Conservation (phyloP, 2,329 filamentous ascomycete genomes). For the Talaromyces sp. region DNA sequence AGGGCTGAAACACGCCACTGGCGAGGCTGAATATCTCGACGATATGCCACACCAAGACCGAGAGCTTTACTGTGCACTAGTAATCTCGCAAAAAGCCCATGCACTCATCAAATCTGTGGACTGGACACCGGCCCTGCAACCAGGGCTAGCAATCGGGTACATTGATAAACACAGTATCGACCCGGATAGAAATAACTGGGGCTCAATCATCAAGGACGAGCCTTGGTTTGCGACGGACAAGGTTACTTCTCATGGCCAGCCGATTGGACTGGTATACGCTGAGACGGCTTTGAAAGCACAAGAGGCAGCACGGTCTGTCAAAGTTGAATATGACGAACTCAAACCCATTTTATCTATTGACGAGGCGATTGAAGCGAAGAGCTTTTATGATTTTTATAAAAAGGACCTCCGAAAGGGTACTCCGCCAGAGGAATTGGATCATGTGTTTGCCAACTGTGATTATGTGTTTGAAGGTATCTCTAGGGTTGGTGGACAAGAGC, state of each 20-base stretch:
- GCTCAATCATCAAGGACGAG: slow-evolving; percentile 78
- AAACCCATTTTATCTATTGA: slow-evolving; percentile 90
- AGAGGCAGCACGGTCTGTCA: slow-evolving; percentile 75
- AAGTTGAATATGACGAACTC: slow-evolving; percentile 84
- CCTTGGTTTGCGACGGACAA: slow-evolving; percentile 87
- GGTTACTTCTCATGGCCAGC: slow-evolving; percentile 82
- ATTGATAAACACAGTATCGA: slow-evolving; percentile 80
- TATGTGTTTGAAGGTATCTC: slow-evolving; percentile 77
- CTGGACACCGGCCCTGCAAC: slow-evolving; percentile 62
- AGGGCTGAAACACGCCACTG: slow-evolving; percentile 79
- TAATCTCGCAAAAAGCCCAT: slow-evolving; percentile 74
- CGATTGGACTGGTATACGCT: slow-evolving; percentile 84
- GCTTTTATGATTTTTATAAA: slow-evolving; percentile 75
- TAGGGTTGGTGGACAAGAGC: slow-evolving; percentile 92
- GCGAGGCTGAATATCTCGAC: slow-evolving; percentile 84
- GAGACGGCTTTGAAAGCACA: slow-evolving; percentile 71
- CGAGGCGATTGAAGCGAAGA: slow-evolving; percentile 84
- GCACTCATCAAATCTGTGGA: slow-evolving; percentile 74
- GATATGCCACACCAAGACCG: slow-evolving; percentile 76
- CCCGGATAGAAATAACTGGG: slow-evolving; percentile 82
- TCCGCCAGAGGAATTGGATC: slow-evolving; percentile 66
- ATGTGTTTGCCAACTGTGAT: slow-evolving; percentile 52
- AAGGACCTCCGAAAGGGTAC: slow-evolving; percentile 77
- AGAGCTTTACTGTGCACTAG: slow-evolving; percentile 73
- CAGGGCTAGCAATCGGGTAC: slow-evolving; percentile 67